Evolutionary conservation across 2,329 filamentous ascomycete species (phyloP).

Genomic region (Colletotrichum nymphaeae): DNA sequence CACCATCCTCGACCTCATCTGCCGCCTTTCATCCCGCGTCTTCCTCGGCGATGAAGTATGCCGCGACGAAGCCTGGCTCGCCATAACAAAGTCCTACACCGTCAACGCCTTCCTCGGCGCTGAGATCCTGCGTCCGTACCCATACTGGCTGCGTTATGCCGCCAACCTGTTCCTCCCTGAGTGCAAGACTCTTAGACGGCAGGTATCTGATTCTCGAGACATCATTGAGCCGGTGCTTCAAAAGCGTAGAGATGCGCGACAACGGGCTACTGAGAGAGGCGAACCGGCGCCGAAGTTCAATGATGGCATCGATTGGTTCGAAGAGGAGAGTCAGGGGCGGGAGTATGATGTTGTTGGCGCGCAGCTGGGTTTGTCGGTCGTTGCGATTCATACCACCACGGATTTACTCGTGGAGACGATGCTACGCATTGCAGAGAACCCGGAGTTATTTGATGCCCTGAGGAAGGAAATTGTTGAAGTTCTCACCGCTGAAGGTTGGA

Average conservation of each 20-base stretch:
- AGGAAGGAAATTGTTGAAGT: conserved; percentile 41
- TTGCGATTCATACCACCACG: conserved; percentile 56
- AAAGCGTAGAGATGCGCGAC: conserved; percentile 40
- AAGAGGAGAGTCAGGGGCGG: conserved; percentile 55
- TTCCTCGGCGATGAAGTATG: conserved; percentile 59
- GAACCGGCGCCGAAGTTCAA: conserved; percentile 36
- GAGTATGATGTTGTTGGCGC: conserved; percentile 75
- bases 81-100: conserved; percentile 49
- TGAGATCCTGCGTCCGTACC: neutral
- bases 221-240: conserved; percentile 48
- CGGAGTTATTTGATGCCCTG: conserved; percentile 50
- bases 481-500: conserved; percentile 40
- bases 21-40: conserved; percentile 60
- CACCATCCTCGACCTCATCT: conserved; percentile 48
- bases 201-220: conserved; percentile 48
- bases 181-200: conserved; percentile 43
- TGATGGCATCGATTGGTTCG: conserved; percentile 57
- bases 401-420: conserved; percentile 50
- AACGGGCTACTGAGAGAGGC: conserved; percentile 37
- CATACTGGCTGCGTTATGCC: neutral
- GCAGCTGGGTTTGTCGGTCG: conserved; percentile 81
- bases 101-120: conserved; percentile 23
- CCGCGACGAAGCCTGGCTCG: conserved; percentile 59
- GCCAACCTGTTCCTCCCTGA: conserved; percentile 12
- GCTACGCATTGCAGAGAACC: conserved; percentile 51